Percentiles rank a stretch among this genome's conserved stretches.
Conservation (phyloP, 768 basidiomycete genomes). For the Suillus decipiens region DNA sequence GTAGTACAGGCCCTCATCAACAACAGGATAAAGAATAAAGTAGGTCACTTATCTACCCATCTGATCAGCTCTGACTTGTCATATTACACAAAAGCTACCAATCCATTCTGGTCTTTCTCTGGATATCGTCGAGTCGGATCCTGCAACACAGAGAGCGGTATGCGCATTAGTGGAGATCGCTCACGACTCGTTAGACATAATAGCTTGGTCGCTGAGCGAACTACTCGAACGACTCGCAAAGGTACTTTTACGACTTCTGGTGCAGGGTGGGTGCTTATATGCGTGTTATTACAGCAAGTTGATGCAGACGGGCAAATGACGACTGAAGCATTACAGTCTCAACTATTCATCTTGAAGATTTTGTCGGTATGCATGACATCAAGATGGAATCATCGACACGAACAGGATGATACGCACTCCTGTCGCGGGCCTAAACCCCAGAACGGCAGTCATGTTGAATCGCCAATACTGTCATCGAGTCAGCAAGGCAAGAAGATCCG, state of each 20-base stretch:
- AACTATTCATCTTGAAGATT: slow-evolving; percentile 83
- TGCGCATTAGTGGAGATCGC: slow-evolving; percentile 81
- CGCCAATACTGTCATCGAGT: slow-evolving; percentile 37
- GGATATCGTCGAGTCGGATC: slow-evolving; percentile 73
- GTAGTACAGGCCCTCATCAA: slow-evolving; percentile 74
- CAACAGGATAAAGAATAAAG: slow-evolving; percentile 80
- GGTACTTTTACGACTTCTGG: slow-evolving; percentile 42
- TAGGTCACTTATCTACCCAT: slow-evolving; percentile 30
- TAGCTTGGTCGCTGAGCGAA: slow-evolving; percentile 76
- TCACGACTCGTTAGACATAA: slow-evolving; percentile 74
- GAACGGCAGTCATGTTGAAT: slow-evolving; percentile 32
- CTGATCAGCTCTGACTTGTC: background rate
- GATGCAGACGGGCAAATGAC: slow-evolving; percentile 53
- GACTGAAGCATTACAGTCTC: slow-evolving; percentile 80
- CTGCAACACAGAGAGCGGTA: slow-evolving; percentile 73
- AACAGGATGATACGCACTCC: slow-evolving; percentile 40
- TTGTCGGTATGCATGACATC: slow-evolving; percentile 76
- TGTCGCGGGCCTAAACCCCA: slow-evolving; percentile 42
- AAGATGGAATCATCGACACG: slow-evolving; percentile 58
- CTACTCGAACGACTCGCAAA: slow-evolving; percentile 76
- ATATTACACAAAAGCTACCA: slow-evolving; percentile 59
- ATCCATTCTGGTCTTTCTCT: slow-evolving; percentile 78
- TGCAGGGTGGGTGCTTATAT: slow-evolving; percentile 16
- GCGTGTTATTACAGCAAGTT: slow-evolving; percentile 45
- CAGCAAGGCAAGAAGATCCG: slow-evolving; percentile 30